Evolutionary conservation across 1,284 basidiomycete species (phyloP).

Genomic region (Stereum hirsutum): DNA sequence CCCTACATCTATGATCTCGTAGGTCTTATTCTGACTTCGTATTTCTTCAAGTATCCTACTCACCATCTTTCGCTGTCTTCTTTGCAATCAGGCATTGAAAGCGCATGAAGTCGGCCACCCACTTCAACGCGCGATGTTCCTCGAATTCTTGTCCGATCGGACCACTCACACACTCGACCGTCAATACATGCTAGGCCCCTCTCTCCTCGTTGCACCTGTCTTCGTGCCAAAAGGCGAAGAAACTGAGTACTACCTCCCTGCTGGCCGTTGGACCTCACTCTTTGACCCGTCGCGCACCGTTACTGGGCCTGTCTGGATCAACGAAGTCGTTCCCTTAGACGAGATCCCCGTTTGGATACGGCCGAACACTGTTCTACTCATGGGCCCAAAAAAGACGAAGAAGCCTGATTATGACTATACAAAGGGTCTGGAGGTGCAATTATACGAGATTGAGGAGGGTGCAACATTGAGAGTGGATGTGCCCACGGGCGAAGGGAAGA

Average conservation of each 20-base stretch:
- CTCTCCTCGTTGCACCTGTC: constrained; percentile 67
- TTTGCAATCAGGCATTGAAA: constrained; percentile 47
- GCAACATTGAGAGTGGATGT: constrained; percentile 31
- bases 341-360: constrained; percentile 64
- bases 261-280: constrained; percentile 61
- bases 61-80: neutral
- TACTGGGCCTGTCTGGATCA: constrained; percentile 46
- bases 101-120: constrained; percentile 52
- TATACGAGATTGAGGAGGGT: constrained; percentile 43
- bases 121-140: constrained; percentile 63
- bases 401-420: constrained; percentile 60
- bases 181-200: constrained; percentile 65
- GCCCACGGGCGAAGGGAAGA: constrained; percentile 29
- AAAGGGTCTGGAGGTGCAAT: constrained; percentile 38
- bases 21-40: constrained; percentile 15
- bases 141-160: constrained; percentile 63
- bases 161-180: constrained; percentile 57
- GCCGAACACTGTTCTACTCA: constrained; percentile 41
- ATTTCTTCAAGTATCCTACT: constrained; percentile 1
- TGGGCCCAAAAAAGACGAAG: constrained; percentile 45
- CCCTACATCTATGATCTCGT: constrained; percentile 64
- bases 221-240: constrained; percentile 50
- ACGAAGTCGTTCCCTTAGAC: constrained; percentile 44
- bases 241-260: constrained; percentile 61
- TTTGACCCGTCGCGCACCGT: constrained; percentile 40